A percentile compares a stretch with the other conserved stretches of the same genome.
phyloP scores from a whole-genome alignment of 1,284 basidiomycete species.

The Peniophora sp. region DNA sequence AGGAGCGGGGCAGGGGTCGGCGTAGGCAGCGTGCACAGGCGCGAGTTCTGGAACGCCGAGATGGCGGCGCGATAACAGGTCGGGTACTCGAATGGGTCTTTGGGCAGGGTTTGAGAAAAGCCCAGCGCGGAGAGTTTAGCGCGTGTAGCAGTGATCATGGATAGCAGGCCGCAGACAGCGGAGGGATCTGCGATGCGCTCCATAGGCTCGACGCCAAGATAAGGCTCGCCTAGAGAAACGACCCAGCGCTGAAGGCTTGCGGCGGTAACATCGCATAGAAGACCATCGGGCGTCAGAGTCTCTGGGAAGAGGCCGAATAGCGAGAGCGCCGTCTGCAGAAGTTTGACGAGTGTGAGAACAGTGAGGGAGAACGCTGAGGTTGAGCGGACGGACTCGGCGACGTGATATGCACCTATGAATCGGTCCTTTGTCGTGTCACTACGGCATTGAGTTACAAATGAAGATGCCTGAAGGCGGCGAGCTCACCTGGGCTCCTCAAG shows the following conservation, averaged over 20 bases:
- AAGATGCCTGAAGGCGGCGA: slow-evolving; percentile 2
- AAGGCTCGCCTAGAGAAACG: slow-evolving; percentile 51
- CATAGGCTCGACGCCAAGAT: slow-evolving; percentile 57
- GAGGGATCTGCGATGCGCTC: slow-evolving; percentile 67
- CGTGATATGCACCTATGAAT: slow-evolving; percentile 60
- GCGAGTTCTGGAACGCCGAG: slow-evolving; percentile 15
- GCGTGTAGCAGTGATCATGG: slow-evolving; percentile 54
- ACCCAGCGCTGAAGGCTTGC: slow-evolving; percentile 64
- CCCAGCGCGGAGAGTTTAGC: slow-evolving; percentile 58
- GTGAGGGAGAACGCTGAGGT: slow-evolving; percentile 41
- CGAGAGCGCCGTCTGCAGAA: slow-evolving; percentile 59
- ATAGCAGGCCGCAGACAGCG: slow-evolving; percentile 60
- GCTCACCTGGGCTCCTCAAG: slow-evolving; percentile 63
- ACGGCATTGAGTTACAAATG: slow-evolving; percentile 7
- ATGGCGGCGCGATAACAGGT: slow-evolving; percentile 33
- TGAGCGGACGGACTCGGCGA: slow-evolving; percentile 36
- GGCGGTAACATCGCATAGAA: slow-evolving; percentile 68
- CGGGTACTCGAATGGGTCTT: slow-evolving; percentile 71
- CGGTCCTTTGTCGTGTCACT: slow-evolving; percentile 73
- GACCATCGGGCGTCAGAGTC: slow-evolving; percentile 39
- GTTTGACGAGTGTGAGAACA: slow-evolving; percentile 66
- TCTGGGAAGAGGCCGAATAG: slow-evolving; percentile 60
- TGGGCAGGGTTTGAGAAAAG: slow-evolving; percentile 46
- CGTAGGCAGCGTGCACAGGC: slow-evolving; percentile 12
- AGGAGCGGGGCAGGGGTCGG: slow-evolving; percentile 23